A percentile compares a stretch with the other conserved stretches of the same genome.
Conservation (phyloP, 2,329 filamentous ascomycete genomes). For the Claviceps quebecensis region DNA sequence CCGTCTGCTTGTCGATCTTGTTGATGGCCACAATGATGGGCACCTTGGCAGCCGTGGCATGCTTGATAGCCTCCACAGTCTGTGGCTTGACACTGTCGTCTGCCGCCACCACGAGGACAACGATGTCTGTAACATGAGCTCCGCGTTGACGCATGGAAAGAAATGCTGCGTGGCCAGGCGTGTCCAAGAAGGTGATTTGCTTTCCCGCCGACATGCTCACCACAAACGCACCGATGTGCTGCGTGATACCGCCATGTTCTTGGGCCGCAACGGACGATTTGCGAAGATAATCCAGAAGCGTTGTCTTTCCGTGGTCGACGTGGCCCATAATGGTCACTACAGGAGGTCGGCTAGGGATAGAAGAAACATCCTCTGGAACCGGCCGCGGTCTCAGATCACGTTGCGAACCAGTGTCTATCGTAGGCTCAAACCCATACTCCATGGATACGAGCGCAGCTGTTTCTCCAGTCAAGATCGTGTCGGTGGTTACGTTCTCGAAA, state of each 20-base stretch:
- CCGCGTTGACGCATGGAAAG: slow-evolving; percentile 90
- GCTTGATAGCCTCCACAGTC: slow-evolving; percentile 89
- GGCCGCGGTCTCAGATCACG: slow-evolving; percentile 62
- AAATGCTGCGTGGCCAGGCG: slow-evolving; percentile 91
- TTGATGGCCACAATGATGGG: slow-evolving; percentile 97
- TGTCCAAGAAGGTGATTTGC: slow-evolving; percentile 91
- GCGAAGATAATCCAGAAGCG: slow-evolving; percentile 81
- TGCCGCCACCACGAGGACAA: slow-evolving; percentile 87
- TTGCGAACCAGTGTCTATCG: slow-evolving; percentile 50
- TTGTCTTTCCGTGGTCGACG: slow-evolving; percentile 97
- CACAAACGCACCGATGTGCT: slow-evolving; percentile 95
- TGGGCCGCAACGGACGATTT: slow-evolving; percentile 83
- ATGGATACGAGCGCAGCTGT: slow-evolving; percentile 79
- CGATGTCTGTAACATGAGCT: slow-evolving; percentile 91
- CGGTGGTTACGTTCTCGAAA: slow-evolving; percentile 70
- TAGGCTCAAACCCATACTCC: slow-evolving; percentile 85
- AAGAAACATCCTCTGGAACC: slow-evolving; percentile 50
- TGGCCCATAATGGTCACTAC: slow-evolving; percentile 99
- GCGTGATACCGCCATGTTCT: slow-evolving; percentile 93
- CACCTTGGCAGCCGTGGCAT: slow-evolving; percentile 73
- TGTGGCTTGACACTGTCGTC: slow-evolving; percentile 97
- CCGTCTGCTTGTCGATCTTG: slow-evolving; percentile 83
- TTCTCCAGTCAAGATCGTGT: slow-evolving; percentile 81
- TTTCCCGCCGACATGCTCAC: slow-evolving; percentile 77
- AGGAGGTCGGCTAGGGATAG: slow-evolving; percentile 63